Evolutionary conservation across 2,329 filamentous ascomycete genomes (phyloP).

Genomic region (Claviceps spartinae): DNA sequence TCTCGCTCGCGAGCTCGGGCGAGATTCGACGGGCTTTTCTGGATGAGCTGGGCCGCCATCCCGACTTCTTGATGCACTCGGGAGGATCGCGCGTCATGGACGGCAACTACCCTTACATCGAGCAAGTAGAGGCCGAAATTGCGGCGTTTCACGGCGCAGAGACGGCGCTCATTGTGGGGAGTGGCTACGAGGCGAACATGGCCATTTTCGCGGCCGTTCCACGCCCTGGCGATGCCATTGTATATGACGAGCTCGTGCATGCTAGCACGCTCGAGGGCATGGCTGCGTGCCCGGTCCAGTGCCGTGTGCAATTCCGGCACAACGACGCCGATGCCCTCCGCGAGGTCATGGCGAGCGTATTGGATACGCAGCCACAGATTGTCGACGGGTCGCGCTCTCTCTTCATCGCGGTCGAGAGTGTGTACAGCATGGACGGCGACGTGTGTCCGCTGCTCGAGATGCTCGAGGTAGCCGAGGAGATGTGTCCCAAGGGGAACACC

Average conservation of each 20-base stretch:
- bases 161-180: constrained; percentile 46
- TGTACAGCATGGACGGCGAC: constrained; percentile 38
- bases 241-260: constrained; percentile 54
- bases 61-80: constrained; percentile 27
- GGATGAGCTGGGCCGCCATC: constrained; percentile 18
- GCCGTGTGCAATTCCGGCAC: constrained; percentile 31
- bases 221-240: constrained; percentile 37
- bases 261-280: constrained; percentile 55
- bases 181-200: constrained; percentile 39
- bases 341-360: constrained; percentile 19
- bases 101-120: constrained; percentile 47
- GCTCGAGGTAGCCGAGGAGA: constrained; percentile 21
- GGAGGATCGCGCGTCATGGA: constrained; percentile 50
- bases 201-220: constrained; percentile 37
- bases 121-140: constrained; percentile 42
- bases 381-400: constrained; percentile 17
- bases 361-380: constrained; percentile 6
- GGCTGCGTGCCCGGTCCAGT: constrained; percentile 36
- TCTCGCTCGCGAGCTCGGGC: constrained; percentile 39
- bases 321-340: constrained; percentile 25
- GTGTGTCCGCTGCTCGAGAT: constrained; percentile 22
- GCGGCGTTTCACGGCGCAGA: constrained; percentile 39
- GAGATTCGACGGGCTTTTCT: constrained; percentile 34
- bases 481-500: constrained; percentile 22
- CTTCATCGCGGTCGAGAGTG: constrained; percentile 25